These are phyloP conservation scores for Saccharomycopsis javanensis DNA, from an alignment of 805 yeast genomes.

Conservation along the genomic window DNA sequence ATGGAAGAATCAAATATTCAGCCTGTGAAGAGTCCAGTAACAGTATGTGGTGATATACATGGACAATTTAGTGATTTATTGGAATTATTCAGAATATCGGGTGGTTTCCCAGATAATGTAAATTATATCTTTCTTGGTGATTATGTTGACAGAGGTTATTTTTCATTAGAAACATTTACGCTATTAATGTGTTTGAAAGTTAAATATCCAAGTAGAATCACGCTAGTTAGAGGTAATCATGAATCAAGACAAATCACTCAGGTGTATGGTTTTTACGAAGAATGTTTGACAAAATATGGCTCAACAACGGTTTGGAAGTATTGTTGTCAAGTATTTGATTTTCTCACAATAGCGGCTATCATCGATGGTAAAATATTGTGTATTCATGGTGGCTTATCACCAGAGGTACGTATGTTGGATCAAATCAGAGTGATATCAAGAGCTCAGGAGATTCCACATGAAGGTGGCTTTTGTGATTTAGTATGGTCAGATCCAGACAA, in stretches of 20 bases:
- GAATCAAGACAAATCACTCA: constrained; percentile 97
- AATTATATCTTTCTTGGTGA: constrained; percentile 88
- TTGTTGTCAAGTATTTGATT: constrained; percentile 94
- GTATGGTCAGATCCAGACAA: constrained; percentile 98
- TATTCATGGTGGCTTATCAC: constrained; percentile 96
- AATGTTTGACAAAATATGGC: constrained; percentile 86
- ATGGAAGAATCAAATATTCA: constrained; percentile 96
- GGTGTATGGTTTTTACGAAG: constrained; percentile 96
- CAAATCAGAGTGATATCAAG: constrained; percentile 89
- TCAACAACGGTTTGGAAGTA: constrained; percentile 93
- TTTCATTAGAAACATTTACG: constrained; percentile 88
- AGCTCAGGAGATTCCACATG: constrained; percentile 98
- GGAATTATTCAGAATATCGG: constrained; percentile 81
- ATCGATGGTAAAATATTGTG: constrained; percentile 91
- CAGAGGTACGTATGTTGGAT: constrained; percentile 94
- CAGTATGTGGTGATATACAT: constrained; percentile 96
- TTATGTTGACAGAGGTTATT: constrained; percentile 96
- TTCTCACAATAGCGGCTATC: constrained; percentile 87
- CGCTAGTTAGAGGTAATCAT: constrained; percentile 95
- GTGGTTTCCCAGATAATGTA: constrained; percentile 81
- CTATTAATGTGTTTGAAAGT: constrained; percentile 88
- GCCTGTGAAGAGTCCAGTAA: constrained; percentile 87
- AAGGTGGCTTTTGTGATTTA: constrained; percentile 95
- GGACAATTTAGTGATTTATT: constrained; percentile 95
- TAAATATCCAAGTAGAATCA: constrained; percentile 72